These are phyloP conservation scores for Colletotrichum higginsianum DNA, from an alignment of 2,329 filamentous ascomycete species.

Conservation along the genomic window DNA sequence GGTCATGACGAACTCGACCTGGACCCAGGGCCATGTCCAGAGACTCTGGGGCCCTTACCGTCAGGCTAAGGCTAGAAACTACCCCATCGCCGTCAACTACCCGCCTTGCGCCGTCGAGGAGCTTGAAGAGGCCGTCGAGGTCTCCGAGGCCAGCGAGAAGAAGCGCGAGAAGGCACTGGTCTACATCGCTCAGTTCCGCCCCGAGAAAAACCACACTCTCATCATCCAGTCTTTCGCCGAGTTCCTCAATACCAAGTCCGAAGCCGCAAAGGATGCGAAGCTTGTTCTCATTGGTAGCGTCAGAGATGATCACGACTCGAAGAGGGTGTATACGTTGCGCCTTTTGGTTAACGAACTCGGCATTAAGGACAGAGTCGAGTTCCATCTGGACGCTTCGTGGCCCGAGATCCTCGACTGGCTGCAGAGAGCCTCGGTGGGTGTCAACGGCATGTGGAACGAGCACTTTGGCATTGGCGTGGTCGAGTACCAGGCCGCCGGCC, in stretches of 20 bases:
- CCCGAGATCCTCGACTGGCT: conserved; percentile 87
- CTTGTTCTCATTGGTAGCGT: conserved; percentile 93
- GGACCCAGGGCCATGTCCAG: conserved; percentile 89
- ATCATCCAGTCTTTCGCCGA: conserved; percentile 88
- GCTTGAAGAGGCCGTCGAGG: conserved; percentile 80
- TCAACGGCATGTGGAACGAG: conserved; percentile 99
- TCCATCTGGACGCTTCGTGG: conserved; percentile 93
- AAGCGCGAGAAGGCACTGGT: conserved; percentile 80
- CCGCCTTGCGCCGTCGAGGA: conserved; percentile 93
- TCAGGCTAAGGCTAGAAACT: conserved; percentile 57
- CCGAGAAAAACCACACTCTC: conserved; percentile 95
- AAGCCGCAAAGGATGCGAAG: conserved; percentile 69
- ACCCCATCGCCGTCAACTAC: conserved; percentile 83
- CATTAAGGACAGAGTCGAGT: conserved; percentile 87
- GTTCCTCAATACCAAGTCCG: conserved; percentile 73
- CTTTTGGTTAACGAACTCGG: conserved; percentile 88
- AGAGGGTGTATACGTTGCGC: conserved; percentile 88
- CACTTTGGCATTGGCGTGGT: conserved; percentile 99
- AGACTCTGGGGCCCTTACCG: conserved; percentile 81
- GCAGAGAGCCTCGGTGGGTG: conserved; percentile 82
- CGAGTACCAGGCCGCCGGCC: conserved; percentile 95
- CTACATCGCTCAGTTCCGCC: conserved; percentile 97
- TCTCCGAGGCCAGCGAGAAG: conserved; percentile 78
- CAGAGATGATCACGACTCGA: conserved; percentile 85
- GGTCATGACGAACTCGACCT: conserved; percentile 97